These are phyloP conservation scores for Metarhizium robertsii DNA, from an alignment of 2,329 filamentous ascomycete species.

Conservation along the genomic window DNA sequence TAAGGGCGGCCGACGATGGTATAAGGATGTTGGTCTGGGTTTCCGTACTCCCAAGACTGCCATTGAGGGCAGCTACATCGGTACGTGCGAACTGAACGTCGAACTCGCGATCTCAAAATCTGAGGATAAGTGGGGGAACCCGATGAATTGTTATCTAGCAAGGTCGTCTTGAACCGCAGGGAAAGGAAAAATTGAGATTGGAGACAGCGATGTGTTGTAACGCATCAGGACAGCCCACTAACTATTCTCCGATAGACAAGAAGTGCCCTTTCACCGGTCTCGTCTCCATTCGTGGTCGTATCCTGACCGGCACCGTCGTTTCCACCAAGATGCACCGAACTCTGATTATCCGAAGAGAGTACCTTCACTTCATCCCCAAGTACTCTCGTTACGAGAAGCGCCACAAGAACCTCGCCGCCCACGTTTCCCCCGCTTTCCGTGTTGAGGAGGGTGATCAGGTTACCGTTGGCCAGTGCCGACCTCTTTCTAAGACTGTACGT, in stretches of 20 bases:
- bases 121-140: slow-evolving; percentile 7
- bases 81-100: slow-evolving; percentile 50
- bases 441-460: slow-evolving; percentile 99
- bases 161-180: background rate
- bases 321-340: slow-evolving; percentile 99
- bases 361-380: slow-evolving; percentile 99
- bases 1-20: slow-evolving; percentile 89
- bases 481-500: slow-evolving; percentile 98
- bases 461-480: slow-evolving; percentile 98
- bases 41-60: slow-evolving; percentile 98
- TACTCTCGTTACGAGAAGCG: slow-evolving; percentile 99
- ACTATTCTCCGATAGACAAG: slow-evolving; percentile 63
- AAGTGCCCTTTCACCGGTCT: slow-evolving; percentile 99
- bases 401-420: slow-evolving; percentile 99
- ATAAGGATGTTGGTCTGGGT: slow-evolving; percentile 98
- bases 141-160: background rate
- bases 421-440: slow-evolving; percentile 99
- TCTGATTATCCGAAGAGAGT: slow-evolving; percentile 98
- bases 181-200: background rate
- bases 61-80: slow-evolving; percentile 98
- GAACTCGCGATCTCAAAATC: slow-evolving; percentile 1
- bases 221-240: background rate
- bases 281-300: slow-evolving; percentile 99
- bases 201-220: background rate
- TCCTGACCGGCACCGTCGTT: slow-evolving; percentile 97